Percentiles rank a stretch among this genome's conserved stretches.
Conservation (phyloP, 2,329 filamentous ascomycete species). For the Venturia carpophila region DNA sequence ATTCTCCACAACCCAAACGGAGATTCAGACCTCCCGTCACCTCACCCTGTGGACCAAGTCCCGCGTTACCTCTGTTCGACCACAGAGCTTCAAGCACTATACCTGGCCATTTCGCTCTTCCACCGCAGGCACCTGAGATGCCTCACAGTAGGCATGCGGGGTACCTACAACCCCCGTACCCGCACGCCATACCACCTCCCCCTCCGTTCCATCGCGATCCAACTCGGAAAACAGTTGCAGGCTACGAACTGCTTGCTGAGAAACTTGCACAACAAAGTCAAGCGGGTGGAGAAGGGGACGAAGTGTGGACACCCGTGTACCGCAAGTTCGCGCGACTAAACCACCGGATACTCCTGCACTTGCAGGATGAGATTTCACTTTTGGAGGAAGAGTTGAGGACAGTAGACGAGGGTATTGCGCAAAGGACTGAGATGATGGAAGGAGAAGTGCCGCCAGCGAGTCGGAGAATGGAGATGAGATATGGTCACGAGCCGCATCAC, state of each 20-base stretch:
- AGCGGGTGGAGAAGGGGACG: neutral
- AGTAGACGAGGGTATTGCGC: slow-evolving; percentile 55
- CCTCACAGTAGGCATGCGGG: neutral
- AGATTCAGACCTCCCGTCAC: slow-evolving; percentile 9
- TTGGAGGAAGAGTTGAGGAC: slow-evolving; percentile 69
- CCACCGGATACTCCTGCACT: slow-evolving; percentile 70
- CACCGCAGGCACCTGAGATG: slow-evolving; percentile 1
- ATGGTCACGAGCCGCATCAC: slow-evolving; percentile 51
- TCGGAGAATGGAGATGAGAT: slow-evolving; percentile 48
- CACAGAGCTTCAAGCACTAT: neutral
- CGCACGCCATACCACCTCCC: neutral
- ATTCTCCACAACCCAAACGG: slow-evolving; percentile 29
- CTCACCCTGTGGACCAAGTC: slow-evolving; percentile 10
- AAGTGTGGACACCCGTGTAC: slow-evolving; percentile 55
- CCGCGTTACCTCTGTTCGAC: slow-evolving; percentile 15
- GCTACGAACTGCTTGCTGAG: slow-evolving; percentile 33
- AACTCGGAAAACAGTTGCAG: slow-evolving; percentile 27
- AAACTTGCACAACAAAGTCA: slow-evolving; percentile 24
- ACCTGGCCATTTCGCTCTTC: neutral
- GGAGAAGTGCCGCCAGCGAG: slow-evolving; percentile 45
- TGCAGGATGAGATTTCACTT: slow-evolving; percentile 78
- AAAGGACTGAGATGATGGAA: slow-evolving; percentile 28
- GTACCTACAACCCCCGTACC: neutral
- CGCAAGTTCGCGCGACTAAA: slow-evolving; percentile 75
- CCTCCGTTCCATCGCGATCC: slow-evolving; percentile 21